These are phyloP conservation scores for Beauveria brongniartii DNA, from an alignment of 2,329 filamentous ascomycete genomes.

Conservation along the genomic window DNA sequence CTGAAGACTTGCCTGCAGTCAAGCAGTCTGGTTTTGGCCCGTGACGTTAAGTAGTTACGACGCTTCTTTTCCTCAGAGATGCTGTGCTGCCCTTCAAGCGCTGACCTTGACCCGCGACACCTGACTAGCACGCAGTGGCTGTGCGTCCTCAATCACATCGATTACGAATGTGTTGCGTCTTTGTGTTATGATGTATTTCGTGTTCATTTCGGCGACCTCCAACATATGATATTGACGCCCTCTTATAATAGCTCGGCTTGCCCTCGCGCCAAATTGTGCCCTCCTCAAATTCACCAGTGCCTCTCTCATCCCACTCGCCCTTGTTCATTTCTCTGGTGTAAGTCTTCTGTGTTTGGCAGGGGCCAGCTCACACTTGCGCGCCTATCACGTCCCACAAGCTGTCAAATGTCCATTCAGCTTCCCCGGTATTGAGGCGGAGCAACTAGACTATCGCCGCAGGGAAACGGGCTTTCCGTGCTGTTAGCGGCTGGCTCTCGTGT, in stretches of 20 bases:
- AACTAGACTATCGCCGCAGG: neutral
- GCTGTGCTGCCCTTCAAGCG: neutral
- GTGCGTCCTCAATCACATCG: neutral
- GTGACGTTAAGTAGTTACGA: no score
- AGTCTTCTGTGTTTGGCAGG: neutral
- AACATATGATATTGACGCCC: no score
- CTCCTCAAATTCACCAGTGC: no score
- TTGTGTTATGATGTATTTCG: neutral
- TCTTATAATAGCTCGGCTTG: no score
- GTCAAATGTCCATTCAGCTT: neutral
- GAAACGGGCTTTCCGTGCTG: neutral
- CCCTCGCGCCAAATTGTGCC: no score
- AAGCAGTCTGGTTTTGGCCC: no score
- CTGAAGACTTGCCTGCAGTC: neutral
- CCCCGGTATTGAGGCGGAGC: slow-evolving; percentile 3
- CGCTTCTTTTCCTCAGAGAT: neutral
- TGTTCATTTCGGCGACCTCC: neutral
- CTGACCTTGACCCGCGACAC: neutral
- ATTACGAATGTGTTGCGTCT: no score
- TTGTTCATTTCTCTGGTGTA: neutral
- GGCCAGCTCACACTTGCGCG: neutral
- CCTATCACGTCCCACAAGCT: neutral
- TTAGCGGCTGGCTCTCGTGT: neutral
- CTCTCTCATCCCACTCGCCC: neutral
- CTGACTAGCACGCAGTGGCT: neutral